Evolutionary conservation across 2,329 filamentous ascomycete genomes (phyloP).

Genomic region (Zymoseptoria brevis): DNA sequence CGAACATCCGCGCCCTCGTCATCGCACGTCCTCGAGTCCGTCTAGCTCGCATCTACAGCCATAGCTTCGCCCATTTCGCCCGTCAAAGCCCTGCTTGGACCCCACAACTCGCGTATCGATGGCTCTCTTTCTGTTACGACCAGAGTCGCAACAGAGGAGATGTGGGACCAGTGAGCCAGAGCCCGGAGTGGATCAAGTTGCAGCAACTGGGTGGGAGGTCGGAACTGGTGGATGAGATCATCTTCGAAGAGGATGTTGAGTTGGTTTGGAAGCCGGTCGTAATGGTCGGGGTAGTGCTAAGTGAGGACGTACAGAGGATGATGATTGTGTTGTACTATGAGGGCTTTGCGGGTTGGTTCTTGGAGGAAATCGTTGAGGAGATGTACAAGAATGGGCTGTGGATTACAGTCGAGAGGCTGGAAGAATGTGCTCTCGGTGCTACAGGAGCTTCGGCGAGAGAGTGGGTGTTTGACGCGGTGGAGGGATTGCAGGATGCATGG

Average conservation of each 20-base stretch:
- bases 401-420: not conserved
- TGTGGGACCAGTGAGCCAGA: not conserved
- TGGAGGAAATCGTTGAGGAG: not conserved
- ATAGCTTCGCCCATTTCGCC: not conserved
- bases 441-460: not conserved
- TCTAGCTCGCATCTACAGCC: not conserved
- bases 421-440: not conserved
- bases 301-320: not conserved
- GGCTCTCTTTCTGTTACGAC: not conserved
- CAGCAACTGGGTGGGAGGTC: not conserved
- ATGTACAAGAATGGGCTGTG: not conserved
- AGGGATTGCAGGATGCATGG: not conserved
- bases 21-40: not conserved
- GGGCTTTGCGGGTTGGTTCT: not conserved
- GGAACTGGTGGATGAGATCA: not conserved
- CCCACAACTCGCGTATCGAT: not conserved
- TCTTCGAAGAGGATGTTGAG: not conserved
- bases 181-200: not conserved
- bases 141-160: not conserved
- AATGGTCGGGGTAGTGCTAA: not conserved
- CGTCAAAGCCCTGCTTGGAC: not conserved
- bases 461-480: not conserved
- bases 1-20: not conserved
- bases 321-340: not conserved
- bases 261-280: not conserved